Percentiles rank a stretch among this genome's conserved stretches.
Evolutionary conservation across 257 asterid species (phyloP).

Genomic region (Solanum okadae): DNA sequence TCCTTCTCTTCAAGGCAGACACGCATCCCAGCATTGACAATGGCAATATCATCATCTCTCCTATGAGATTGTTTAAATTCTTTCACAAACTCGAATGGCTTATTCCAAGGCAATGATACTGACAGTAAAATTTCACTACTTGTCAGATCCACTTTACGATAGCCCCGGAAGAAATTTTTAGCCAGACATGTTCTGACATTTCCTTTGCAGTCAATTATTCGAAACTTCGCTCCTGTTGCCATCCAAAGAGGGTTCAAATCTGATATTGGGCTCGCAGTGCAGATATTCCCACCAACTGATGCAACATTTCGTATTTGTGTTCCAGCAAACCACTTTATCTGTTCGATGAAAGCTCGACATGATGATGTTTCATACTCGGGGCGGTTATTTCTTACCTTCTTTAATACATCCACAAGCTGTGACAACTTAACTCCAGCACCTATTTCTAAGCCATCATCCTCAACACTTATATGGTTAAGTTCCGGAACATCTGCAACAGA

Average conservation of each 20-base stretch:
- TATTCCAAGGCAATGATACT: conserved; percentile 78
- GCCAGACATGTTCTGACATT: conserved; percentile 54
- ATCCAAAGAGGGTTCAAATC: conserved; percentile 96
- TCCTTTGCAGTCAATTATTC: conserved; percentile 54
- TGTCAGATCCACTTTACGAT: conserved; percentile 78
- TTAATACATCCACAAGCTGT: conserved; percentile 48
- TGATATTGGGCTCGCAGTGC: conserved; percentile 98
- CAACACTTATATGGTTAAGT: conserved; percentile 44
- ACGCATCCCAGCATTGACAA: conserved; percentile 95
- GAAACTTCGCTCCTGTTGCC: conserved; percentile 71
- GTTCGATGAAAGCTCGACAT: conserved; percentile 67
- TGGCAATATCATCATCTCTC: conserved; percentile 94
- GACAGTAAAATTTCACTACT: conserved; percentile 68
- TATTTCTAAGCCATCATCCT: conserved; percentile 76
- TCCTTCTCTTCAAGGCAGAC: conserved; percentile 50
- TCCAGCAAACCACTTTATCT: conserved; percentile 95
- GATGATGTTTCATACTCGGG: conserved; percentile 59
- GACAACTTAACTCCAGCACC: conserved; percentile 89
- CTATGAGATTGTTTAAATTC: conserved; percentile 95
- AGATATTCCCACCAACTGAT: conserved; percentile 92
- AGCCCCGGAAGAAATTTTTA: conserved; percentile 64
- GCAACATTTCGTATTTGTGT: conserved; percentile 79
- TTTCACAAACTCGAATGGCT: conserved; percentile 57
- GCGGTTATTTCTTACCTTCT: conserved; percentile 32
- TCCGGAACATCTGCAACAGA: conserved; percentile 67